These are phyloP conservation scores for Nitzschia putrida DNA, from an alignment of 108 stramenopile genomes.

Conservation along the genomic window DNA sequence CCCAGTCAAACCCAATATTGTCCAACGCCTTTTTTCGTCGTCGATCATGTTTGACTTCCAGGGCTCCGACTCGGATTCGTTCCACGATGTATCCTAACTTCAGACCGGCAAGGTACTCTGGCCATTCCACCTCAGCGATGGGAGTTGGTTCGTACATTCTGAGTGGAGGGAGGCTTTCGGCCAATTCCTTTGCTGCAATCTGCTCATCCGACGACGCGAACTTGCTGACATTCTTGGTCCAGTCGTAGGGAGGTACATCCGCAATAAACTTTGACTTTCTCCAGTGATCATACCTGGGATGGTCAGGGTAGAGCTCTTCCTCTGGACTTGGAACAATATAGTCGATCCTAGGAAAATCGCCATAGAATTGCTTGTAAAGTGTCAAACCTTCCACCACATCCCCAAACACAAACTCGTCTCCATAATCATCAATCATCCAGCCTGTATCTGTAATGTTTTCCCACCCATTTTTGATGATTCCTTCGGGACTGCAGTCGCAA, in stretches of 20 bases:
- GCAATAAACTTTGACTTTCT: background rate
- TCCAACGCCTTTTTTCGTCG: slow-evolving; percentile 82
- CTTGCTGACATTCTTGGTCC: background rate
- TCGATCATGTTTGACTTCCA: slow-evolving; percentile 83
- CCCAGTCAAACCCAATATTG: slow-evolving; percentile 89
- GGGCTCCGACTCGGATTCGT: slow-evolving; percentile 82
- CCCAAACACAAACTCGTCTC: slow-evolving; percentile 82
- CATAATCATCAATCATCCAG: slow-evolving; percentile 90
- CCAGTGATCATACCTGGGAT: background rate
- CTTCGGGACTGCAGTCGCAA: no score
- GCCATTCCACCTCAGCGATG: slow-evolving; percentile 56
- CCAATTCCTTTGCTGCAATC: slow-evolving; percentile 18
- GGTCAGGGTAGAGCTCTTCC: slow-evolving; percentile 20
- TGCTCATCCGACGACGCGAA: background rate
- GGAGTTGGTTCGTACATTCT: background rate
- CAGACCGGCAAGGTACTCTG: slow-evolving; percentile 83
- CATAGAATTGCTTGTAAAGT: slow-evolving; percentile 68
- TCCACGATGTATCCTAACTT: slow-evolving; percentile 67
- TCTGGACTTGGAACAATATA: slow-evolving; percentile 71
- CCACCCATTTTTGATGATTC: no score
- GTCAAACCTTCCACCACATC: slow-evolving; percentile 87
- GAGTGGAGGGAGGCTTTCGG: slow-evolving; percentile 3
- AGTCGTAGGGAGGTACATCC: background rate
- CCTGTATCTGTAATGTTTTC: no score
- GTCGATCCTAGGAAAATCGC: slow-evolving; percentile 62